Conservation (phyloP, 1,139 yeast species). For the Hemisphaericaspora xylofermentans region DNA sequence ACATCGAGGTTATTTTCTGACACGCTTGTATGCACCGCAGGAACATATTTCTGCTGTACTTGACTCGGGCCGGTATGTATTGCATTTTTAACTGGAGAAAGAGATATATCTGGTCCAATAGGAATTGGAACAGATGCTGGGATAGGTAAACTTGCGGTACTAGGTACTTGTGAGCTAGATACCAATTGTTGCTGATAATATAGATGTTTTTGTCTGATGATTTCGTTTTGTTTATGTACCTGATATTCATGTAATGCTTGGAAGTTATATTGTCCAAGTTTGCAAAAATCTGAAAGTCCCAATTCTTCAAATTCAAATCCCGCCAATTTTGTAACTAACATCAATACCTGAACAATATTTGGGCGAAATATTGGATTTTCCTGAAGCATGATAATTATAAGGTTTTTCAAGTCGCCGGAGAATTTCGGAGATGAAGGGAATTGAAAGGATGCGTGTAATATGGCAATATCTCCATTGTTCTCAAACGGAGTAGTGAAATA, state of each 20-base stretch:
- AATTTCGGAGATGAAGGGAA: slow-evolving; percentile 57
- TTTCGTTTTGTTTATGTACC: slow-evolving; percentile 37
- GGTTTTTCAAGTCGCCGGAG: slow-evolving; percentile 63
- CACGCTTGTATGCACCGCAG: slow-evolving; percentile 1
- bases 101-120: not conserved
- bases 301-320: slow-evolving; percentile 27
- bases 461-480: slow-evolving; percentile 69
- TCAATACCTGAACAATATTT: slow-evolving; percentile 69
- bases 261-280: slow-evolving; percentile 42
- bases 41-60: not conserved
- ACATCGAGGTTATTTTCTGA: slow-evolving; percentile 8
- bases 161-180: slow-evolving; percentile 11
- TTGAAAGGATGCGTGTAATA: slow-evolving; percentile 62
- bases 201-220: slow-evolving; percentile 36
- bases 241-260: slow-evolving; percentile 48
- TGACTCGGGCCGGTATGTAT: not conserved
- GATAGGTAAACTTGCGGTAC: slow-evolving; percentile 9
- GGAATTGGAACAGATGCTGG: not conserved
- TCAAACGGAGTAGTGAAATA: slow-evolving; percentile 84
- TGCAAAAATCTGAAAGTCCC: slow-evolving; percentile 39
- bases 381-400: slow-evolving; percentile 76
- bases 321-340: slow-evolving; percentile 35
- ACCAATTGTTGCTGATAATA: slow-evolving; percentile 32
- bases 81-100: no score
- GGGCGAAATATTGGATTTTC: slow-evolving; percentile 84